A percentile compares a stretch with the other conserved stretches of the same genome.
Evolutionary conservation across 2,329 filamentous ascomycete species (phyloP).

Genomic region (Calonectria honghensis): DNA sequence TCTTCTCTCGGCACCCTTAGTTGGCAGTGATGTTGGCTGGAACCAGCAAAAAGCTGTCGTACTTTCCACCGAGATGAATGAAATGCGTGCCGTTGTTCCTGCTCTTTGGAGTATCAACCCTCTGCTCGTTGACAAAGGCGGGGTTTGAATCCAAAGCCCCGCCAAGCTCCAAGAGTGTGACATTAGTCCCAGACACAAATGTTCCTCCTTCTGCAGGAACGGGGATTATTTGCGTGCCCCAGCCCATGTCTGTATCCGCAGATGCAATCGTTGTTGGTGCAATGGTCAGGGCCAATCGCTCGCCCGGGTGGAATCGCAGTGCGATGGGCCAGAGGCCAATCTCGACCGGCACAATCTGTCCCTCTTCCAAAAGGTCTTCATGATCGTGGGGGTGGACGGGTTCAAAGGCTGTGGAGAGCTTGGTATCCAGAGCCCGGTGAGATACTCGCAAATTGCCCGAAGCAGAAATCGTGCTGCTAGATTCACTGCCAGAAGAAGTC

Average conservation of each 20-base stretch:
- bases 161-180: not conserved
- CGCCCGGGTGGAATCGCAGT: constrained; percentile 8
- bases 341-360: constrained; percentile 4
- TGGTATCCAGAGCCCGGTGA: not conserved
- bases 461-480: not conserved
- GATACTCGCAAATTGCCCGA: not conserved
- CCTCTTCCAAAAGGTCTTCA: not conserved
- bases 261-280: not conserved
- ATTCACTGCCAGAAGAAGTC: not conserved
- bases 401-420: not conserved
- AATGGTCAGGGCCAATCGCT: constrained; percentile 1
- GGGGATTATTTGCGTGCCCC: not conserved
- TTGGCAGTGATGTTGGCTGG: not conserved
- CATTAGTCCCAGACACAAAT: not conserved
- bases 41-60: constrained; percentile 1
- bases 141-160: not conserved
- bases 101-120: not conserved
- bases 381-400: not conserved
- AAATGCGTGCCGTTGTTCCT: constrained; percentile 19
- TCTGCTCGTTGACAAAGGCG: constrained; percentile 8
- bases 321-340: constrained; percentile 6
- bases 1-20: not conserved
- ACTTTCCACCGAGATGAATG: not conserved
- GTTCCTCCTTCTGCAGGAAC: constrained; percentile 1
- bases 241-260: not conserved